These are phyloP conservation scores for Solanum piurae DNA, from an alignment of 257 asterid species.

Conservation along the genomic window DNA sequence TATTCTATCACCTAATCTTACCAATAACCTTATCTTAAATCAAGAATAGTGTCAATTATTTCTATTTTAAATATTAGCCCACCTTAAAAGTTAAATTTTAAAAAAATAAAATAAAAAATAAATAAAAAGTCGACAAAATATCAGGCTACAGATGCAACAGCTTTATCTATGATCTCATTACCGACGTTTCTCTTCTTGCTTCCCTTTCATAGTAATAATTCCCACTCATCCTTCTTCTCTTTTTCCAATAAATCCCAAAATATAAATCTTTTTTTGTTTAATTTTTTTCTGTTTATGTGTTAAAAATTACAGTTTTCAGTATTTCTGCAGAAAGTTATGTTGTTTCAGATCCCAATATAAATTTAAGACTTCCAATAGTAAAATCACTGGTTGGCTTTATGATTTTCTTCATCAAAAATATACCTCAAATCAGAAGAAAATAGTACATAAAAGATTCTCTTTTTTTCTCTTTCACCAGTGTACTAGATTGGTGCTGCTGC, in stretches of 20 bases:
- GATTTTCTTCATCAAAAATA: background rate
- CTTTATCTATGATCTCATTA: constrained; percentile 15
- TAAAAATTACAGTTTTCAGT: constrained; percentile 26
- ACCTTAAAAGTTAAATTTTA: background rate
- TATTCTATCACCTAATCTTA: constrained; percentile 11
- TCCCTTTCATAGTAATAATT: constrained; percentile 35
- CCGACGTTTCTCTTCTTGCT: constrained; percentile 4
- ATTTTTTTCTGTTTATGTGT: constrained; percentile 26
- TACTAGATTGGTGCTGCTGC: background rate
- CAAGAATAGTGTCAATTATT: background rate
- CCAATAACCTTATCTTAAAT: constrained; percentile 6
- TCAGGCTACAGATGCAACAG: constrained; percentile 17
- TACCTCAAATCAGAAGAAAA: background rate
- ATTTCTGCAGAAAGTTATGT: constrained; percentile 50
- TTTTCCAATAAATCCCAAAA: constrained; percentile 9
- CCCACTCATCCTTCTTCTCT: constrained; percentile 17
- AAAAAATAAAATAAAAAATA: background rate
- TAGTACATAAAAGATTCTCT: constrained; percentile 1
- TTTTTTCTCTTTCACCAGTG: background rate
- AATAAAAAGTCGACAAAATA: background rate
- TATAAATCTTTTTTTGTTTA: background rate
- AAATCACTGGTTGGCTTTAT: constrained; percentile 6
- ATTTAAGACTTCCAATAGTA: constrained; percentile 1
- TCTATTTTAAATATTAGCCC: background rate
- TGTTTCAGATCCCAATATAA: constrained; percentile 57